Evolutionary conservation across 306 rosid species (phyloP).

Genomic region (Medicago ruthenica): DNA sequence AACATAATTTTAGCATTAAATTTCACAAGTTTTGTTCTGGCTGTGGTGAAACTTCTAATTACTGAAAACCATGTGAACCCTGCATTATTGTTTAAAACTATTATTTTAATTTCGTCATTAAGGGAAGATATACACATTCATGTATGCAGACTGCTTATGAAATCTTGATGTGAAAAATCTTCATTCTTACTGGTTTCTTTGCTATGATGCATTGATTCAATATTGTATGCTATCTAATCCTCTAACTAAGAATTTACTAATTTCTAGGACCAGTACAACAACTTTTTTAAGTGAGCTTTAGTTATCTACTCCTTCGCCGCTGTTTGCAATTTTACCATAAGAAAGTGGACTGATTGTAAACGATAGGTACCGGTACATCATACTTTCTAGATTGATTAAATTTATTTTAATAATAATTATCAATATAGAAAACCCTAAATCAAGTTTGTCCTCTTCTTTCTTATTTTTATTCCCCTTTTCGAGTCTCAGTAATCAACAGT

Average conservation of each 20-base stretch:
- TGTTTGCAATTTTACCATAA: too few relatives aligned
- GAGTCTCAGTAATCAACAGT: too few relatives aligned
- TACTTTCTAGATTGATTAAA: too few relatives aligned
- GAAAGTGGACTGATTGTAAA: too few relatives aligned
- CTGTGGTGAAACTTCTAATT: slow-evolving; percentile 21
- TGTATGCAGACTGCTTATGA: slow-evolving; percentile 3
- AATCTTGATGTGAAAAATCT: neutral
- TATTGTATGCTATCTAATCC: neutral
- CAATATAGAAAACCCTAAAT: too few relatives aligned
- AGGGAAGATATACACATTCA: neutral
- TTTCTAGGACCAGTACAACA: too few relatives aligned
- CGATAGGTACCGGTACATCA: too few relatives aligned
- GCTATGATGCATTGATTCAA: slow-evolving; percentile 3
- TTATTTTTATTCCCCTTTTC: too few relatives aligned
- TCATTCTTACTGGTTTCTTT: slow-evolving; percentile 5
- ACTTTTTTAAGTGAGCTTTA: too few relatives aligned
- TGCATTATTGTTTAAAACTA: neutral
- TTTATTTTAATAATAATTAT: too few relatives aligned
- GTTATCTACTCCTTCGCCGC: too few relatives aligned
- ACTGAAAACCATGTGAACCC: slow-evolving; percentile 25
- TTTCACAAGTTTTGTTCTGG: slow-evolving; percentile 2
- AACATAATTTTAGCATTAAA: neutral
- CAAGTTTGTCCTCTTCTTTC: too few relatives aligned
- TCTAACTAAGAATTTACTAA: neutral
- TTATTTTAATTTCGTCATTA: slow-evolving; percentile 5